Evolutionary conservation across 2,329 filamentous ascomycete genomes (phyloP), one percentile per base, ranked within the genome.

Genomic region (Penicillium palitans): DNA sequence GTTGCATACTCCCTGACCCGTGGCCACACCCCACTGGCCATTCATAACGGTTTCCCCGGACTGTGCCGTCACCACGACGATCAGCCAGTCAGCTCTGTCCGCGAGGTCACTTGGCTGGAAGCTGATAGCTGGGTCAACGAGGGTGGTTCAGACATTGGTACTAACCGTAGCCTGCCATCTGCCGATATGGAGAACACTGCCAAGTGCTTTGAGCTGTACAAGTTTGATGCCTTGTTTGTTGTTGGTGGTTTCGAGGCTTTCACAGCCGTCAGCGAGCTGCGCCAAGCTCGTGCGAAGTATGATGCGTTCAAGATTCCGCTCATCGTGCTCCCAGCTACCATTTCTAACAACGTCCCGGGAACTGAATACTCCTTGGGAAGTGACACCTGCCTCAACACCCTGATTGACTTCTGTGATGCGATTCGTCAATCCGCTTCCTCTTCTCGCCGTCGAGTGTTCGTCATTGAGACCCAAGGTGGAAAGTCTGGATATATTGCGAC

Each of bases 301-400:
- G 87, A 90, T 12, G 88, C 90, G 1, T 90, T 99, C 72, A 92
- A 91, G 75, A 97, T 99, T 63, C 95, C 95, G 21, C 91, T 98
- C 83, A 85, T 89, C 53, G 84, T 97, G 42, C 83, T 99, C 27
- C 95, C 95, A 0, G 95, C 95, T n/a, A 99, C 95, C 10, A 93
- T 99, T 67, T 96, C 91, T 65, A 99, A 99, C 83, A 99, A 99
- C 74, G 95, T 99, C 5, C 95, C 95, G 0, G 95, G 95, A 40
- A 96, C 93, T 0, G 95, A 99, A 77, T 98, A 97, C 80, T 97
- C 92, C 1, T 86, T 99, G 46, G 95, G 95, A 44, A 96, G 92
- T 33, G 95, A 99, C 71, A 99, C 95, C 1, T 98, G 95, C 72
- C 80, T 99, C 62, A 99, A 99, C 78, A 92, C 96, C 55, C 83